A percentile compares a stretch with the other conserved stretches of the same genome.
These are phyloP conservation scores for Colletotrichum lentis DNA, from an alignment of 2,329 filamentous ascomycete species.

Conservation along the genomic window DNA sequence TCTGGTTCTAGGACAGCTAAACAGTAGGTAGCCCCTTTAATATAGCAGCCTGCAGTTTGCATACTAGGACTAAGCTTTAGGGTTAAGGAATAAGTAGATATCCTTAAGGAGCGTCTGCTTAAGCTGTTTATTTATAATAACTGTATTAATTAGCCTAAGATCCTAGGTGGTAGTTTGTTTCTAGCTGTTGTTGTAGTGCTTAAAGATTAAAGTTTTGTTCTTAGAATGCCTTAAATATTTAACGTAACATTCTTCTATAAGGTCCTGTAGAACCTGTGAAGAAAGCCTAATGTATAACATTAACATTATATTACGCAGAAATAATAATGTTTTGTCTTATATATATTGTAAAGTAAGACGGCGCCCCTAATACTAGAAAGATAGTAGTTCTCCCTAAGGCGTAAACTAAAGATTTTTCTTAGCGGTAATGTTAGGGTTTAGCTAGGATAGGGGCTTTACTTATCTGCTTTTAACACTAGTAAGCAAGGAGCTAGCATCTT, in stretches of 20 bases:
- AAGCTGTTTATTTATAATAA: neutral
- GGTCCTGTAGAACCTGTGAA: slow-evolving; percentile 41
- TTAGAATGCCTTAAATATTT: slow-evolving; percentile 44
- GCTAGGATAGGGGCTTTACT: neutral
- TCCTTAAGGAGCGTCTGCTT: slow-evolving; percentile 9
- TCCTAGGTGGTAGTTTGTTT: neutral
- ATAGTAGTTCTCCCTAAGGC: neutral
- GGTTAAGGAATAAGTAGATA: slow-evolving; percentile 47
- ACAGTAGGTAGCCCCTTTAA: slow-evolving; percentile 50
- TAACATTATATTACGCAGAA: neutral
- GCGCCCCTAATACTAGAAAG: slow-evolving; percentile 1
- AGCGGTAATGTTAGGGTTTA: neutral
- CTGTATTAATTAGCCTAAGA: slow-evolving; percentile 4
- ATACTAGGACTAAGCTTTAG: slow-evolving; percentile 45
- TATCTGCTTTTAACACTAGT: slow-evolving; percentile 5
- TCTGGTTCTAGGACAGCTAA: slow-evolving; percentile 51
- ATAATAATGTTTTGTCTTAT: neutral
- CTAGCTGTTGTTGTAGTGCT: slow-evolving; percentile 40
- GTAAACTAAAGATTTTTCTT: slow-evolving; percentile 3
- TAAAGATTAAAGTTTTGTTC: slow-evolving; percentile 46
- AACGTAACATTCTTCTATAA: slow-evolving; percentile 44
- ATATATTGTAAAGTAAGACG: neutral
- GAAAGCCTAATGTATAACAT: slow-evolving; percentile 42
- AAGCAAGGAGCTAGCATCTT: slow-evolving; percentile 2
- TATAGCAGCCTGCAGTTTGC: slow-evolving; percentile 44